Evolutionary conservation across 495 filamentous ascomycete species (phyloP).

Genomic region (Xylaria longipes): DNA sequence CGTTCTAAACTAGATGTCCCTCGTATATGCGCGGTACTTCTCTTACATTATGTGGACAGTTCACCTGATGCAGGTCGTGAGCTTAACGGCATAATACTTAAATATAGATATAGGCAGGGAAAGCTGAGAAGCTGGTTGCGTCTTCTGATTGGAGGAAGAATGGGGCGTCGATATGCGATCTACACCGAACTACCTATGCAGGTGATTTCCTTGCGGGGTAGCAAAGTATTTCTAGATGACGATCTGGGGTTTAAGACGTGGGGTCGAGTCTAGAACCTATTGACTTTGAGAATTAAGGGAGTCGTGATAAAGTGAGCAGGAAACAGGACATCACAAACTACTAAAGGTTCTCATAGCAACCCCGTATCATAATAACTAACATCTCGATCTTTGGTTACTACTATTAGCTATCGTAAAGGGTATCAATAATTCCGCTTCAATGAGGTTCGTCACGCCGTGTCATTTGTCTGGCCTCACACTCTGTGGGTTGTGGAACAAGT

Average conservation of each 20-base stretch:
- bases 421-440: not conserved
- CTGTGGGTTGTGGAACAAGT: conserved; percentile 71
- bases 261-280: not conserved
- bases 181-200: not conserved
- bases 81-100: not conserved
- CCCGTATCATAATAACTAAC: not conserved
- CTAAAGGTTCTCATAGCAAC: not conserved
- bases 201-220: not conserved
- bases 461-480: conserved; percentile 50
- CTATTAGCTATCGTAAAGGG: not conserved
- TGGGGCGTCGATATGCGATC: not conserved
- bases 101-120: not conserved
- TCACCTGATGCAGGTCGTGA: not conserved
- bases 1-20: not conserved
- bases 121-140: not conserved
- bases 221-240: not conserved
- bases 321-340: not conserved
- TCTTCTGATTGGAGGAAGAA: conserved; percentile 26
- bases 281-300: not conserved
- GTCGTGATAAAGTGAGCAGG: not conserved
- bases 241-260: not conserved
- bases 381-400: not conserved
- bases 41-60: not conserved
- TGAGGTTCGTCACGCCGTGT: conserved; percentile 28
- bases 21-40: not conserved